Percentiles rank a stretch among this genome's conserved stretches.
Conservation (phyloP, 495 filamentous ascomycete genomes). For the Pyrenula aspistea region DNA sequence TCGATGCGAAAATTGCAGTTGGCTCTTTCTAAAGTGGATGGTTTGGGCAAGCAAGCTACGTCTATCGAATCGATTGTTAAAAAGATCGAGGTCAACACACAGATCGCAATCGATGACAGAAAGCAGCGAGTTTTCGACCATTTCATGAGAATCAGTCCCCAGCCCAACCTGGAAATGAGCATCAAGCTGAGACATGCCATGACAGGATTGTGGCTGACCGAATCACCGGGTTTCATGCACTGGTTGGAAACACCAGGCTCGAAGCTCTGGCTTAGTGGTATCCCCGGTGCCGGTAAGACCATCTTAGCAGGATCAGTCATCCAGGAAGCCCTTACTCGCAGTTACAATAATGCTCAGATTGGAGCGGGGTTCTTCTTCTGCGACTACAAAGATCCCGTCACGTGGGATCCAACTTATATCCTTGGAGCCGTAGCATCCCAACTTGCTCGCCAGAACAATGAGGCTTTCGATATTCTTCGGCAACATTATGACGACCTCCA, state of each 20-base stretch:
- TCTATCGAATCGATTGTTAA: background rate
- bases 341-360: background rate
- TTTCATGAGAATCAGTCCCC: background rate
- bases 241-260: constrained; percentile 12
- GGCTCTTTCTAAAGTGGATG: background rate
- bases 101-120: background rate
- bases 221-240: constrained; percentile 11
- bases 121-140: background rate
- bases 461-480: constrained; percentile 14
- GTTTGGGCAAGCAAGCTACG: background rate
- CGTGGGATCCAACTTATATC: constrained; percentile 14
- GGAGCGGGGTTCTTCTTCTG: constrained; percentile 29
- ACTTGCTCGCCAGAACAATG: constrained; percentile 13
- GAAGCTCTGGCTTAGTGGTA: constrained; percentile 26
- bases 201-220: constrained; percentile 24
- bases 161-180: constrained; percentile 12
- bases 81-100: background rate
- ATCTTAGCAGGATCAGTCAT: constrained; percentile 12
- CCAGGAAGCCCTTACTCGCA: background rate
- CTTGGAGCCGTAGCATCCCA: constrained; percentile 20
- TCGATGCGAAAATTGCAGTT: background rate
- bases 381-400: constrained; percentile 20
- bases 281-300: constrained; percentile 30
- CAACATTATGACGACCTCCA: constrained; percentile 9
- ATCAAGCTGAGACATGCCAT: constrained; percentile 16